Base-by-base conservation (phyloP, 2,329 filamentous ascomycete genomes). In the Pseudogymnoascus sp. region DNA sequence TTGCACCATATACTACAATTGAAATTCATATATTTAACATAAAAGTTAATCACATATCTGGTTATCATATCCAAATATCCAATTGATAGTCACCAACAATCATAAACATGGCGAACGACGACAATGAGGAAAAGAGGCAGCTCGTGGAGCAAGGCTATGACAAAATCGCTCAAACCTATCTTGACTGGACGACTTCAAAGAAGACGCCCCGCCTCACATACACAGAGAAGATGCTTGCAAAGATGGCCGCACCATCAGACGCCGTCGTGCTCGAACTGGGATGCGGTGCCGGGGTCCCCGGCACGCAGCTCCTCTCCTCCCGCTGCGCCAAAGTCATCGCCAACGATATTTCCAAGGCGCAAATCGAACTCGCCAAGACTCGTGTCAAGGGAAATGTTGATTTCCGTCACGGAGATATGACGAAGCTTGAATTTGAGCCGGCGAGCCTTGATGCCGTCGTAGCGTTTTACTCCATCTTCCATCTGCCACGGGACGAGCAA, bases 391-490 rank as follows among this genome's bases (percentile, higher is more conserved):
- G 60, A 2, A 31, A 62, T 13, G 60, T 62, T n/a, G 60, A 62
- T 35, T 50, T 67, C n/a, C 44, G 63, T 7, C 66, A 72, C 15
- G 77, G 75, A 1, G 78, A 80, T 62, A 80, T 80, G 78, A 71
- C 75, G 64, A 65, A 63, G 0, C 69, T 80, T 1, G 62, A 69
- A 1, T 78, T 79, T 64, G 64, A 63, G 0, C 33, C 62, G 0
- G 66, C 64, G 1, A 68, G 69, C 0, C 75, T 80, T 62, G 72
- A 78, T 63, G 78, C 76, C 1, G 76, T 80, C 1, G 67, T 76
- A 4, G 77, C 71, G 0, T 75, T 80, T 65, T 80, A 79, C 65
- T 76, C 76, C 2, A 74, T 80, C 56, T 74, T 80, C 19, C 78
- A 80, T 63, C 67, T 80, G 1, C 77, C 77, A 2, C 72, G 75